Base-by-base conservation (phyloP, 2,329 filamentous ascomycete species). In the Cladosporium sp. region DNA sequence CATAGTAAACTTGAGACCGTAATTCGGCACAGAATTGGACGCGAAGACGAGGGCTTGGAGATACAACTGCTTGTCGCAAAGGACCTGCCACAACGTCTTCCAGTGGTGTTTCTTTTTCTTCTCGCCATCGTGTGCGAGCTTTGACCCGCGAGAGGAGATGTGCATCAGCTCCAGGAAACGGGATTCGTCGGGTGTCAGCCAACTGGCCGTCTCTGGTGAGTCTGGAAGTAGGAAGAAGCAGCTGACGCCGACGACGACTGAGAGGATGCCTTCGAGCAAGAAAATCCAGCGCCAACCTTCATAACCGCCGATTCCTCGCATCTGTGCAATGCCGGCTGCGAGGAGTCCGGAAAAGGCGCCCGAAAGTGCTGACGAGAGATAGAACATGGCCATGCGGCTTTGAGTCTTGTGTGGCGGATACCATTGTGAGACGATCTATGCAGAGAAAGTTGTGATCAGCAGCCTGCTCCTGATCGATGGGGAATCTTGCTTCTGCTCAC, bases 181-280 rank as follows among this genome's bases (percentile, higher is more conserved):
- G 85, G 76, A 8, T 84, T 82, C 1, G 82, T 89, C 1, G 84
- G 83, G 65, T 89, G 86, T 63, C 80, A 85, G 65, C 90, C 87
- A 15, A 79, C 78, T 17, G 37, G 74, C 73, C 40, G 75, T 47
- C 38, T 77, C 75, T 0, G 82, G 80, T 5, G 73, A 75, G 62
- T 83, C 79, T 0, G 81, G 80, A 11, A 84, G 69, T 40, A 75
- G 74, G 63, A 82, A 81, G 70, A 87, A 17, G 81, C 78, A 19
- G 81, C 64, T 8, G 78, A 65, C 1, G 79, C 61, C 80, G 1
- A 86, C 74, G 2, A 72, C 20, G 1, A 83, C 67, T 0, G 82
- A 84, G 30, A 84, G 74, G 1, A 79, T 61, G 0, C 82, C 83
- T 63, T 86, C 83, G 19, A 86, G 76, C 12, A 59, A 19, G 49